A percentile compares a stretch with the other conserved stretches of the same genome.
These are phyloP conservation scores for Rhynchospora breviuscula DNA, from an alignment of 176 grass and related monocot genomes.

Conservation along the genomic window DNA sequence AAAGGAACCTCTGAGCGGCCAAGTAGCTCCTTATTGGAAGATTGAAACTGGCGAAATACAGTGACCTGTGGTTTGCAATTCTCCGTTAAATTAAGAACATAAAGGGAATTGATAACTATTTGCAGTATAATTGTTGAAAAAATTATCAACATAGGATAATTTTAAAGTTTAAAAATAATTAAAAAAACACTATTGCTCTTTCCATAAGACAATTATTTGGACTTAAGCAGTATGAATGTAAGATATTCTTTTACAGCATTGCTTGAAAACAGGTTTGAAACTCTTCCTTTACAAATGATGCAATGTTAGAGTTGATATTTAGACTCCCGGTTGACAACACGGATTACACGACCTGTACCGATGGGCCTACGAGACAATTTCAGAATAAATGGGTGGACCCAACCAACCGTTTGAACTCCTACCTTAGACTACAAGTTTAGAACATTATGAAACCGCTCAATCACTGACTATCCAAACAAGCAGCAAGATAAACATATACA, in stretches of 20 bases:
- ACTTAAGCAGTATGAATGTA: neutral
- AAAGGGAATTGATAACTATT: neutral
- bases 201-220: neutral
- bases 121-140: neutral
- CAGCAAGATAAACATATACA: neutral
- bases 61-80: slow-evolving; percentile 30
- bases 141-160: neutral
- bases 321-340: neutral
- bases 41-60: slow-evolving; percentile 37
- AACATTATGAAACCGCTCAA: no score
- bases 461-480: neutral
- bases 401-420: neutral
- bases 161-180: neutral
- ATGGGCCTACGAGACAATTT: neutral
- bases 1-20: slow-evolving; percentile 42
- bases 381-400: neutral
- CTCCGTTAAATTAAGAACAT: neutral
- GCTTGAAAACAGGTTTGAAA: neutral
- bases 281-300: neutral
- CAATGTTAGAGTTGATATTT: neutral
- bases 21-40: slow-evolving; percentile 44
- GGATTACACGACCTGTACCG: neutral
- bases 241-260: neutral
- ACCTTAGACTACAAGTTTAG: neutral
- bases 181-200: neutral